Conservation (phyloP, 169 alveolate genomes). For the Ichthyophthirius multifiliis region DNA sequence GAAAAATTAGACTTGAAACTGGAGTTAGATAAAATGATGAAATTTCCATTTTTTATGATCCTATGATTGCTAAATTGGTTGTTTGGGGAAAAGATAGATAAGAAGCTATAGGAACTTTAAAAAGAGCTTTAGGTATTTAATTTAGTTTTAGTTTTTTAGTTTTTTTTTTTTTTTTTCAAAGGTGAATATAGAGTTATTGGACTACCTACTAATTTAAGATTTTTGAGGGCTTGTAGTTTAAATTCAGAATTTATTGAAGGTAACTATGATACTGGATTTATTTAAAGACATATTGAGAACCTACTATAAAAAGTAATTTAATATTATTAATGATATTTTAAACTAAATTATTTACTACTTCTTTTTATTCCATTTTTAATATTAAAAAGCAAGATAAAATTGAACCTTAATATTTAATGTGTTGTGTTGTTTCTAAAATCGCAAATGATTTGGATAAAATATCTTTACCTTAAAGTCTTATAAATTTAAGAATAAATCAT, state of each 20-base stretch:
- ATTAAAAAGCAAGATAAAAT: neutral
- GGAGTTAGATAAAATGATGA: constrained; percentile 78
- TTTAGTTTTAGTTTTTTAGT: no score
- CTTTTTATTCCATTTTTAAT: neutral
- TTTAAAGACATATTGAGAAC: constrained; percentile 27
- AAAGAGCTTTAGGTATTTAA: constrained; percentile 21
- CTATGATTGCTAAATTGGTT: constrained; percentile 76
- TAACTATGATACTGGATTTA: constrained; percentile 66
- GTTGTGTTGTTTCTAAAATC: constrained; percentile 11
- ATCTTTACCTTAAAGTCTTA: neutral
- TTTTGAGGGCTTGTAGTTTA: constrained; percentile 49
- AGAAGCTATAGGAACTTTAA: constrained; percentile 49
- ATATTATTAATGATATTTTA: neutral
- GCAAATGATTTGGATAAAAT: neutral
- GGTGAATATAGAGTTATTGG: constrained; percentile 64
- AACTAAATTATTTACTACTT: neutral
- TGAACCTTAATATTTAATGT: neutral
- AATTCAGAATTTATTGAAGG: constrained; percentile 47
- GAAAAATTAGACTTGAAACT: constrained; percentile 65
- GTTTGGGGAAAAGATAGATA: constrained; percentile 68
- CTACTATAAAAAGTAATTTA: constrained; percentile 12
- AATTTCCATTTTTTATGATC: constrained; percentile 75
- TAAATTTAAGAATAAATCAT: neutral
- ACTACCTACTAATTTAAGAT: constrained; percentile 66
- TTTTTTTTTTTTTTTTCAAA: neutral